A percentile compares a stretch with the other conserved stretches of the same genome.
Evolutionary conservation across 2,329 filamentous ascomycete genomes (phyloP).

Genomic region (Ramularia endophylla): DNA sequence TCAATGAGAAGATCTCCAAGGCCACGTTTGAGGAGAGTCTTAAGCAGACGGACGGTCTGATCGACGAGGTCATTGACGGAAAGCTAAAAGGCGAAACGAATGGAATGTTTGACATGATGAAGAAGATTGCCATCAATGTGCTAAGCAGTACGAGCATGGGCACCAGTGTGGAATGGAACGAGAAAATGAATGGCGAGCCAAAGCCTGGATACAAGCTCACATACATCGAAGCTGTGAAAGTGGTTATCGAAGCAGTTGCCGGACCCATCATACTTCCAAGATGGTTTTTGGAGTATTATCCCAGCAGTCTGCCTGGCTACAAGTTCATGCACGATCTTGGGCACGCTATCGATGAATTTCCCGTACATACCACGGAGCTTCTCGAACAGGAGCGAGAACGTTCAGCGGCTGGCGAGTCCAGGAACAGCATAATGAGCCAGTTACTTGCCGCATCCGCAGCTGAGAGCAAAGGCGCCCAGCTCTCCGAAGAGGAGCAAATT

Average conservation of each 20-base stretch:
- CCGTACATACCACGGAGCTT: slow-evolving; percentile 18
- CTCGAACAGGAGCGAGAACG: slow-evolving; percentile 21
- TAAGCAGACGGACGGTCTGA: slow-evolving; percentile 23
- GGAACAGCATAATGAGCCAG: slow-evolving; percentile 27
- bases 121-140: slow-evolving; percentile 31
- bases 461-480: slow-evolving; percentile 14
- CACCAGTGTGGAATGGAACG: slow-evolving; percentile 21
- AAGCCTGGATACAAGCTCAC: slow-evolving; percentile 26
- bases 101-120: slow-evolving; percentile 29
- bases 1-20: slow-evolving; percentile 31
- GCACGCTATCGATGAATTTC: slow-evolving; percentile 24
- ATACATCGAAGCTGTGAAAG: slow-evolving; percentile 26
- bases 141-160: slow-evolving; percentile 30
- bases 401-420: slow-evolving; percentile 10
- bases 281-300: slow-evolving; percentile 23
- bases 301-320: slow-evolving; percentile 19
- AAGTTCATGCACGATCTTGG: slow-evolving; percentile 13
- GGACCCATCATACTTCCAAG: slow-evolving; percentile 24
- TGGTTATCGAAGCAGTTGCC: slow-evolving; percentile 18
- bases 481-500: slow-evolving; percentile 37
- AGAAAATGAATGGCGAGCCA: slow-evolving; percentile 18
- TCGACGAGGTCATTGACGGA: slow-evolving; percentile 18
- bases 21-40: slow-evolving; percentile 28
- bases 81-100: slow-evolving; percentile 12
- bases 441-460: slow-evolving; percentile 20